These are phyloP conservation scores for Lantana camara DNA, from an alignment of 257 asterid species.

Conservation along the genomic window DNA sequence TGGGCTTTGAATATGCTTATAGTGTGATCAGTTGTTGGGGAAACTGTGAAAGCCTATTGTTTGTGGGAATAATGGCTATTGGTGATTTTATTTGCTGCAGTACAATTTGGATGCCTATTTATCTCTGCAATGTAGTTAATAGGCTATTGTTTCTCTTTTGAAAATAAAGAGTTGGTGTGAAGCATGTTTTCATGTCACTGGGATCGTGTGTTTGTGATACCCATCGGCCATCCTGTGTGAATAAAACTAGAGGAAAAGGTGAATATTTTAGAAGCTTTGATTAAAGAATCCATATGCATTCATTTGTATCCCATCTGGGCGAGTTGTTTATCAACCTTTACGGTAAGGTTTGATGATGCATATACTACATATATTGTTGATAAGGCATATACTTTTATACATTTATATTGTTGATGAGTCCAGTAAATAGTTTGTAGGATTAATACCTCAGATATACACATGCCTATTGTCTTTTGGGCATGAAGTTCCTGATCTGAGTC, in stretches of 20 bases:
- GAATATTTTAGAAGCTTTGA: too few species aligned
- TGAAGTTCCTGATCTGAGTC: too few species aligned
- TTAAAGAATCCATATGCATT: too few species aligned
- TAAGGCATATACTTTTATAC: too few species aligned
- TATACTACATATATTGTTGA: too few species aligned
- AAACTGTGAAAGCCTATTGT: not conserved
- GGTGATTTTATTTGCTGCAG: not conserved
- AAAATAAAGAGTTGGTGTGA: not conserved
- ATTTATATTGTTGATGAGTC: not conserved
- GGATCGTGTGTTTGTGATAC: too few species aligned
- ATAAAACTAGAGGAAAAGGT: too few species aligned
- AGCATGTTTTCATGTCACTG: too few species aligned
- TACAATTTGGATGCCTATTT: not conserved
- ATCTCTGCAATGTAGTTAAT: conserved; percentile 2
- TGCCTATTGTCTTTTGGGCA: not conserved
- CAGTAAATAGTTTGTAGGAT: not conserved
- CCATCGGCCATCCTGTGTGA: too few species aligned
- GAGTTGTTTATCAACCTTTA: too few species aligned
- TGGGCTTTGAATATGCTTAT: not conserved
- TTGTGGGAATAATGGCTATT: not conserved
- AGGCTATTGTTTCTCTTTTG: not conserved
- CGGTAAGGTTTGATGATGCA: too few species aligned
- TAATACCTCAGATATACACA: not conserved
- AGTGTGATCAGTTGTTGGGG: not conserved
- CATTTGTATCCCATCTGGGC: too few species aligned